A percentile compares a stretch with the other conserved stretches of the same genome.
These are phyloP conservation scores for Suillus subluteus DNA, from an alignment of 768 basidiomycete genomes.

Conservation along the genomic window DNA sequence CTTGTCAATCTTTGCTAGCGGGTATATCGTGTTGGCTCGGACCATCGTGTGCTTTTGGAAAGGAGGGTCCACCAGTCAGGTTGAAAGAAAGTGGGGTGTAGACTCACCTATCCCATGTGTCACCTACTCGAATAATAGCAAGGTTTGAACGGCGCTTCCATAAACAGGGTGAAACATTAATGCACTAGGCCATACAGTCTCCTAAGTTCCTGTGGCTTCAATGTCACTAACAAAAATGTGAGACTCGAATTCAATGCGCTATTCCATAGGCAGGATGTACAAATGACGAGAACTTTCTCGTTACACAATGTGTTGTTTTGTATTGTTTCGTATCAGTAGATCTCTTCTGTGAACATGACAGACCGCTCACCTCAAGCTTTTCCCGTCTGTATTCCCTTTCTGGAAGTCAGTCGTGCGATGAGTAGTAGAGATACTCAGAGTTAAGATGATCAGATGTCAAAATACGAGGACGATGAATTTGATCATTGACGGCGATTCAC, in stretches of 20 bases:
- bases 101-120: background rate
- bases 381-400: background rate
- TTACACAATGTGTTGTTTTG: background rate
- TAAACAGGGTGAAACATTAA: background rate
- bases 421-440: background rate
- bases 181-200: background rate
- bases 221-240: background rate
- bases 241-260: background rate
- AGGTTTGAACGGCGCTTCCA: background rate
- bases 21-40: background rate
- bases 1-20: background rate
- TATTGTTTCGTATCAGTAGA: background rate
- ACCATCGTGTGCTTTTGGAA: background rate
- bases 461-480: background rate
- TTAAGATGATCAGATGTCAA: background rate
- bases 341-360: background rate
- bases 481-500: background rate
- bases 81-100: background rate
- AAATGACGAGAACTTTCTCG: background rate
- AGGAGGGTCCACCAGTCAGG: background rate
- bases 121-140: background rate
- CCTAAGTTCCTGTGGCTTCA: background rate
- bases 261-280: background rate
- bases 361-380: background rate
- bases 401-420: background rate